Conservation (phyloP, 1,284 basidiomycete genomes). For the Moesziomyces parantarcticus region DNA sequence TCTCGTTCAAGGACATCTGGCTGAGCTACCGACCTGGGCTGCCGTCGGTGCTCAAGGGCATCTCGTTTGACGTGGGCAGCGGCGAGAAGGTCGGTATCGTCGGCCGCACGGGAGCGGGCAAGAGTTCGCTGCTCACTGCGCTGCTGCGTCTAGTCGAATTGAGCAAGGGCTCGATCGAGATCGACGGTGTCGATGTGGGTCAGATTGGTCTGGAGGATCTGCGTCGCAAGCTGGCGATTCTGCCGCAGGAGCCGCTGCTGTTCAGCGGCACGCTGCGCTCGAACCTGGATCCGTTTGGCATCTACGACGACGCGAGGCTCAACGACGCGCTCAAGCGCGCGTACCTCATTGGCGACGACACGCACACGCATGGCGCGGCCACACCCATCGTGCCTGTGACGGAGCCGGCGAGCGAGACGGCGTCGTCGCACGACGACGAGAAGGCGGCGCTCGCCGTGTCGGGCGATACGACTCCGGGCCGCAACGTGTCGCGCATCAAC, state of each 20-base stretch:
- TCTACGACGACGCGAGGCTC: constrained; percentile 66
- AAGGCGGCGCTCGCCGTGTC: constrained; percentile 25
- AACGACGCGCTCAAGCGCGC: constrained; percentile 67
- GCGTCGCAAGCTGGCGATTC: constrained; percentile 57
- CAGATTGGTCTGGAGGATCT: constrained; percentile 70
- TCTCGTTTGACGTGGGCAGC: constrained; percentile 69
- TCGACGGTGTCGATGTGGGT: constrained; percentile 76
- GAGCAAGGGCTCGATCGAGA: constrained; percentile 74
- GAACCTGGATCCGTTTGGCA: constrained; percentile 68
- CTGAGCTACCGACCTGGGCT: constrained; percentile 71
- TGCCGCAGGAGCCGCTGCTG: constrained; percentile 67
- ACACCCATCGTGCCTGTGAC: constrained; percentile 26
- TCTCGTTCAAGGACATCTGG: constrained; percentile 67
- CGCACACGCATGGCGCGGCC: constrained; percentile 40
- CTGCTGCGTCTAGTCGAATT: constrained; percentile 80
- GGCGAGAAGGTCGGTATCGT: constrained; percentile 73
- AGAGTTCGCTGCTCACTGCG: constrained; percentile 78
- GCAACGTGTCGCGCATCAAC: constrained; percentile 51
- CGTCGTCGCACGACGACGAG: constrained; percentile 30
- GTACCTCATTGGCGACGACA: constrained; percentile 59
- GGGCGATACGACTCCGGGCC: constrained; percentile 23
- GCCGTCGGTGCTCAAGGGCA: constrained; percentile 70
- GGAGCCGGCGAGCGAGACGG: constrained; percentile 18
- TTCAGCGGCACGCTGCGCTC: constrained; percentile 68
- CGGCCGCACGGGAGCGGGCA: constrained; percentile 73